Evolutionary conservation across 2,329 filamentous ascomycete genomes (phyloP), one percentile per base, ranked within the genome.

Genomic region (Chalaropsis thielavioides): DNA sequence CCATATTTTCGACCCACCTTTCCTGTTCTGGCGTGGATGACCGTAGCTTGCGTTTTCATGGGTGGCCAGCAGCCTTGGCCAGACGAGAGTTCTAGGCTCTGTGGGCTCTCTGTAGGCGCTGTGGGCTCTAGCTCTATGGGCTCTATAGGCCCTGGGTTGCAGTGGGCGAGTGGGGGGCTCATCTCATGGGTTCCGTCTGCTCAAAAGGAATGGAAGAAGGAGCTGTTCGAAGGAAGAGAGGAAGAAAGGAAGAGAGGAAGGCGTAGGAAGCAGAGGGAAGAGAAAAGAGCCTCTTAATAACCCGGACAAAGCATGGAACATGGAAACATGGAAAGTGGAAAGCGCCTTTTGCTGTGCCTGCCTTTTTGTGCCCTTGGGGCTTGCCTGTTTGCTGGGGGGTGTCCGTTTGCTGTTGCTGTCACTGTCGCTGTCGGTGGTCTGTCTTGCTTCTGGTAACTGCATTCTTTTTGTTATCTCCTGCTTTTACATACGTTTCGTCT

Each of bases 231-330:
- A n/a, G n/a, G n/a, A n/a, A 2, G 3, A 31, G 51, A 56, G 51
- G 24, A 56, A 56, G 22, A 31, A 31, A 56, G 51, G 51, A 56
- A 31, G 22, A 17, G n/a, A 46, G 43, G 43, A 46, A 46, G 15
- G 15, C 43, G 41, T 4, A 46, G 43, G 43, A 46, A 46, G 43
- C 43, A 46, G 43, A 46, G 43, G 43, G 27, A 58, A 58, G 54
- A 38, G 54, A 38, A 58, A 58, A 58, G 54, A 58, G 54, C 17
- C 54, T 58, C 54, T 58, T 58, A 58, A 58, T 17, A 58, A n/a
- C 54, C 27, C 31, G 27, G 54, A 38, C 22, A 8, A 38, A 58
- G 10, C 24, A 58, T 58, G 51, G 51, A 58, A 35, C 51, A 58
- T 58, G 51, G 54, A 17, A 58, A 58, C 54, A 19, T 22, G 24